Evolutionary conservation across 78 protist species (phyloP), one percentile per base, ranked within the genome.

Genomic region (Cyanophora paradoxa): DNA sequence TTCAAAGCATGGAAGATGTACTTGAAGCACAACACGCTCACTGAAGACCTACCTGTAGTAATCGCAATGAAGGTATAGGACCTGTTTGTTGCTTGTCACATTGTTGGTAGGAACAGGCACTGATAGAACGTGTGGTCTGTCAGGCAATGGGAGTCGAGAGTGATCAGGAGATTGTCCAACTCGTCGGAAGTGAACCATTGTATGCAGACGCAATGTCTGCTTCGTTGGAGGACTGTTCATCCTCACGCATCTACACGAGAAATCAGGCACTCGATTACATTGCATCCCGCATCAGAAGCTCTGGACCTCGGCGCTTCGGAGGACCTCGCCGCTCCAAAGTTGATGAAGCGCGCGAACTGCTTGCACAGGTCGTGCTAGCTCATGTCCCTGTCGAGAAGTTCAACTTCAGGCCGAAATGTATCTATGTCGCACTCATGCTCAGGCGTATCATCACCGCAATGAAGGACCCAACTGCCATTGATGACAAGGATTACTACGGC

Each of bases 401-500:
- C 50, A 57, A 93, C 74, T 91, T 88, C 82, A 81, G 94, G 26
- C 56, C 82, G 42, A 93, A 94, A 85, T 48, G 65, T 34, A 40
- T 83, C 54, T 94, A 92, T 79, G 11, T 93, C 31, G 83, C 85
- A 10, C 57, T 88, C 40, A 93, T 96, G 93, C 78, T 92, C 14
- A 85, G 97, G 41, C 64, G 95, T 16, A 79, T 93, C 31, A 48
- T 92, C 30, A 66, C 65, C 24, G 98, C 97, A 2, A 10, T 58
- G 30, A 37, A 59, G 8, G 96, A 89, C 59, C 69, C 72, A 24
- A 1, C 44, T 8, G 26, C 7, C 16, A 56, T 88, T n/a, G 96
- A 92, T 70, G 97, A 93, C 63, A 79, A 80, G 42, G 99, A 96
- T 77, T 94, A 92, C 88, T 94, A 94, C 85, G 99, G 99, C 19